A percentile compares a stretch with the other conserved stretches of the same genome.
phyloP scores from a whole-genome alignment of 176 grass and related monocot species.

The Phragmites australis region DNA sequence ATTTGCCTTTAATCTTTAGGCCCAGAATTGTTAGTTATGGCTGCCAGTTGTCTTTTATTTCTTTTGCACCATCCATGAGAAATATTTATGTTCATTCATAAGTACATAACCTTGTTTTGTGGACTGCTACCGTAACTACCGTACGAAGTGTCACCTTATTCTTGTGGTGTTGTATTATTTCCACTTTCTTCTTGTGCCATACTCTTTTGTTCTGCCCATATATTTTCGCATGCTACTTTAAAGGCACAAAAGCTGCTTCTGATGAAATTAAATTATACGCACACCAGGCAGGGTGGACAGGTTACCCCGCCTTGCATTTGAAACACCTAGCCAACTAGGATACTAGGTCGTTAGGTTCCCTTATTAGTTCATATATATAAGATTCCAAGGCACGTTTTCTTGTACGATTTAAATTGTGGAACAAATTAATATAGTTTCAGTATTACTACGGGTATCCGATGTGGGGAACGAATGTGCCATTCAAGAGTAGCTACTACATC shows the following conservation, averaged over 20 bases:
- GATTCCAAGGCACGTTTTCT: not conserved
- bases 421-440: not conserved
- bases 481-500: not conserved
- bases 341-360: not conserved
- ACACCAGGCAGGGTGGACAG: not conserved
- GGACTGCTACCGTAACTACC: not conserved
- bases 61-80: not conserved
- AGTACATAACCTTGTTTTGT: not conserved
- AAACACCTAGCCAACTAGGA: not conserved
- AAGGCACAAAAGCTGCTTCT: not conserved
- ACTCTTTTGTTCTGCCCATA: not conserved
- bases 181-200: not conserved
- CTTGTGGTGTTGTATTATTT: not conserved
- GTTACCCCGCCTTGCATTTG: not conserved
- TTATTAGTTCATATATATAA: not conserved
- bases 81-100: not conserved
- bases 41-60: not conserved
- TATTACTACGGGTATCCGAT: not conserved
- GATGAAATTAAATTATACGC: not conserved
- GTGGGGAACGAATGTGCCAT: not conserved
- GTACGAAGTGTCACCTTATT: not conserved
- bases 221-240: not conserved
- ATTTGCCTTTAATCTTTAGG: not conserved
- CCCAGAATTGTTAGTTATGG: not conserved
- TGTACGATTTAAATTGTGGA: not conserved